These are phyloP conservation scores for Detonula confervacea DNA, from an alignment of 352 stramenopile species.

Conservation along the genomic window DNA sequence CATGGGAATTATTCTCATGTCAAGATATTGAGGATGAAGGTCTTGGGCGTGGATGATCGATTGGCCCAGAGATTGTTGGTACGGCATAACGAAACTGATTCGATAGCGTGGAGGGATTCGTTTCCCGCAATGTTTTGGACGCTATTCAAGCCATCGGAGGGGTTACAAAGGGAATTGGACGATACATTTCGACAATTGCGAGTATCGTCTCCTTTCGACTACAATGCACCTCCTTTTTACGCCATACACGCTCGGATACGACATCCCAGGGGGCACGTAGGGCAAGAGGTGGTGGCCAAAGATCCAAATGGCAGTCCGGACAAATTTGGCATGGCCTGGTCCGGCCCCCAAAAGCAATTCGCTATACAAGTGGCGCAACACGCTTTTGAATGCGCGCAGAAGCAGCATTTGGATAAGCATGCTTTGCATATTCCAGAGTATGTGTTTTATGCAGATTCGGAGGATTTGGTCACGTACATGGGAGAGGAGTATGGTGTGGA, in stretches of 20 bases:
- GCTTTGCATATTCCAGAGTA: constrained; percentile 9
- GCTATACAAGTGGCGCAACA: constrained; percentile 43
- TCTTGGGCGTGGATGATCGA: constrained; percentile 51
- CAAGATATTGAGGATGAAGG: constrained; percentile 55
- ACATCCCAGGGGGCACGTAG: constrained; percentile 60
- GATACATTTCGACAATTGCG: background rate
- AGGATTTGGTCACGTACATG: constrained; percentile 65
- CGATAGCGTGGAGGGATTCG: constrained; percentile 42
- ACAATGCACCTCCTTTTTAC: constrained; percentile 22
- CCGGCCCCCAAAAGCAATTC: constrained; percentile 46
- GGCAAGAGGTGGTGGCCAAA: too few relatives aligned
- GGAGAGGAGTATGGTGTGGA: constrained; percentile 24
- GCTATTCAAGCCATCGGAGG: constrained; percentile 56
- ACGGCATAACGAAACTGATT: constrained; percentile 34
- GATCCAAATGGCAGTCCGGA: constrained; percentile 53
- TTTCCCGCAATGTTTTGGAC: constrained; percentile 62
- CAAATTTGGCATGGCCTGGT: constrained; percentile 59
- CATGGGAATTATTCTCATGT: constrained; percentile 29
- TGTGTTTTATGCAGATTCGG: constrained; percentile 71
- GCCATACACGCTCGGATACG: constrained; percentile 66
- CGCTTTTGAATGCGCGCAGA: constrained; percentile 52
- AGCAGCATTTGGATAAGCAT: background rate
- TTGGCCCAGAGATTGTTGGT: constrained; percentile 47
- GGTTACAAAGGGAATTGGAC: constrained; percentile 30
- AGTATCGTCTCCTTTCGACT: constrained; percentile 12